These are phyloP conservation scores for Tephrocybe sp. DNA, from an alignment of 768 basidiomycete species.

Conservation along the genomic window DNA sequence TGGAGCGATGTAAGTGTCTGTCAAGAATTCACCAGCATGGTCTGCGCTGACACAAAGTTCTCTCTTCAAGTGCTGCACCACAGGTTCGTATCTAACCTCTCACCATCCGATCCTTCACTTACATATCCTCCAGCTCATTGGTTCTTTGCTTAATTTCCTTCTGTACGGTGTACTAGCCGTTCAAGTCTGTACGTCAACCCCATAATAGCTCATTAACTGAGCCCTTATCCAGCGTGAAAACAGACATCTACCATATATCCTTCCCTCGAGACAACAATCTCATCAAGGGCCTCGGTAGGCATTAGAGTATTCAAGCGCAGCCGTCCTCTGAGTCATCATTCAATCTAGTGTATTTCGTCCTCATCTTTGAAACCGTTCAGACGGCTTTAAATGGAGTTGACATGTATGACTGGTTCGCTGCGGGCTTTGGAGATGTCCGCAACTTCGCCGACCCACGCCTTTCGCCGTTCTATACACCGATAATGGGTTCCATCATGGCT, in stretches of 20 bases:
- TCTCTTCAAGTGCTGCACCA: constrained; percentile 4
- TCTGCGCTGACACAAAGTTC: too few relatives aligned
- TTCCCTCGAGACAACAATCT: constrained; percentile 3
- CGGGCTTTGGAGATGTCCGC: constrained; percentile 12
- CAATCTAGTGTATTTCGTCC: constrained; percentile 7
- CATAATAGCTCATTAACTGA: background rate
- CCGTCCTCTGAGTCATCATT: too few relatives aligned
- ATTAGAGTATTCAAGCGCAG: too few relatives aligned
- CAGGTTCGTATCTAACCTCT: background rate
- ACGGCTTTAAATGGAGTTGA: constrained; percentile 10
- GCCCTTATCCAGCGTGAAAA: background rate
- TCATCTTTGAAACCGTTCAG: constrained; percentile 12
- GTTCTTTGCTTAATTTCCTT: constrained; percentile 3
- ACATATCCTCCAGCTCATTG: constrained; percentile 5
- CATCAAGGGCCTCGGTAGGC: constrained; percentile 7
- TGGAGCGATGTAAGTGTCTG: constrained; percentile 4
- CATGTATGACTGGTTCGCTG: constrained; percentile 14
- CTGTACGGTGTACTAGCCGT: constrained; percentile 7
- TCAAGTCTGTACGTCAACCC: constrained; percentile 1
- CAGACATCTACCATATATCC: constrained; percentile 7
- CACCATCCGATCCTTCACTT: background rate
- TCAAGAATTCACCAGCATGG: too few relatives aligned
- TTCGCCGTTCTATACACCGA: constrained; percentile 11
- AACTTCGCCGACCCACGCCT: constrained; percentile 5
- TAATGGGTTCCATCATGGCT: constrained; percentile 14